Percentiles rank a stretch among this genome's conserved stretches.
Evolutionary conservation across 306 rosid species (phyloP).

Genomic region (Acacia crassicarpa): DNA sequence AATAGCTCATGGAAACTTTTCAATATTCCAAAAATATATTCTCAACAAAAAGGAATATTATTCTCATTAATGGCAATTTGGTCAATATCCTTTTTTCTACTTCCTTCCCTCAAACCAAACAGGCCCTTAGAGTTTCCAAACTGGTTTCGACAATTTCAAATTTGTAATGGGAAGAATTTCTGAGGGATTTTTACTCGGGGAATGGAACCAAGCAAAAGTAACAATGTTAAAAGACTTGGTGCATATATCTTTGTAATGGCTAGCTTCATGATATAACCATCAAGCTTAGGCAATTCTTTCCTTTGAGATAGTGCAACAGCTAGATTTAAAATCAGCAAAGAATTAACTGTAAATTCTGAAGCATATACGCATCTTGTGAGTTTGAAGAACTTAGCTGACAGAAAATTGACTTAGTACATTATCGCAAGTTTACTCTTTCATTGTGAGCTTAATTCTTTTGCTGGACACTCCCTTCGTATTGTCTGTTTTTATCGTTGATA

Average conservation of each 20-base stretch:
- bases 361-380: neutral
- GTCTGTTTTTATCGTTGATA: neutral
- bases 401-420: neutral
- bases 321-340: constrained; percentile 8
- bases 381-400: constrained; percentile 7
- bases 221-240: no score
- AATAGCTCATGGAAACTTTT: no score
- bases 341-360: neutral
- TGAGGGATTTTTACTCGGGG: no score
- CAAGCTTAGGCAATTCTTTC: constrained; percentile 8
- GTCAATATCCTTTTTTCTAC: no score
- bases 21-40: no score
- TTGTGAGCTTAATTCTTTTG: neutral
- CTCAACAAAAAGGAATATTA: no score
- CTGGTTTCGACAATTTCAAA: no score
- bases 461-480: constrained; percentile 3
- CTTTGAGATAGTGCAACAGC: neutral
- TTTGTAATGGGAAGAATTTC: no score
- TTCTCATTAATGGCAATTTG: no score
- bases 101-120: no score
- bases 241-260: neutral
- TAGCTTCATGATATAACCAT: constrained; percentile 26
- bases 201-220: no score
- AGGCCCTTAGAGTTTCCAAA: no score
- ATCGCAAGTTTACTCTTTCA: neutral